phyloP scores from a whole-genome alignment of 441 rosid species.

The Euphorbia schlechtendalii region DNA sequence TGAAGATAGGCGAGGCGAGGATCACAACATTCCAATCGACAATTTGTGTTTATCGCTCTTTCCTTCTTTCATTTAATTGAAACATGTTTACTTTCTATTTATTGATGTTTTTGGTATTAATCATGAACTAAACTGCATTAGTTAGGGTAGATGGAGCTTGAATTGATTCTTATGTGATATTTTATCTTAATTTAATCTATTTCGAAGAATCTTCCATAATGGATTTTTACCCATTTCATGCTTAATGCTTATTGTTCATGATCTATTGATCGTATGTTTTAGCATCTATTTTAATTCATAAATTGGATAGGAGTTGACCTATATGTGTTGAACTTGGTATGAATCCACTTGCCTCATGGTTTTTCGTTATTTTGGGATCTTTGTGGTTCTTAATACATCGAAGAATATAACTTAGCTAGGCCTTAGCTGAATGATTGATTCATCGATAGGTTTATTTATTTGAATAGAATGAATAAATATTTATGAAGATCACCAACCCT shows the following conservation, averaged over 20 bases:
- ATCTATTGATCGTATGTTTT: not conserved
- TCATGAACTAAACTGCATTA: not conserved
- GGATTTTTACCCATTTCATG: not conserved
- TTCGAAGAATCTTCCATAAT: not conserved
- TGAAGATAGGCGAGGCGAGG: not conserved
- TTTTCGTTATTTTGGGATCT: too few species aligned
- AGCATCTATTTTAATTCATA: not conserved
- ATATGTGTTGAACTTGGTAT: not conserved
- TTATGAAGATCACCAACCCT: too few species aligned
- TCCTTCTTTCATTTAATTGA: not conserved
- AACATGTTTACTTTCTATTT: not conserved
- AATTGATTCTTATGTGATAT: not conserved
- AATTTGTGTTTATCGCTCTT: not conserved
- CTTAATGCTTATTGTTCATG: constrained; percentile 4
- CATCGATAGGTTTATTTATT: too few species aligned
- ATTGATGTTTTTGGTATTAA: too few species aligned
- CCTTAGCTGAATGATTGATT: too few species aligned
- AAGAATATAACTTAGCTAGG: too few species aligned
- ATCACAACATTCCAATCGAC: not conserved
- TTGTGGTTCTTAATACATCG: too few species aligned
- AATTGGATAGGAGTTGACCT: not conserved
- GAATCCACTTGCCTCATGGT: too few species aligned
- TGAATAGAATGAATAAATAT: too few species aligned
- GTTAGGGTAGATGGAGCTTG: not conserved
- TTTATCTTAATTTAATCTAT: too few species aligned